phyloP scores from a whole-genome alignment of 192 early-diverging fungal species.

The Funneliformis mosseae region DNA sequence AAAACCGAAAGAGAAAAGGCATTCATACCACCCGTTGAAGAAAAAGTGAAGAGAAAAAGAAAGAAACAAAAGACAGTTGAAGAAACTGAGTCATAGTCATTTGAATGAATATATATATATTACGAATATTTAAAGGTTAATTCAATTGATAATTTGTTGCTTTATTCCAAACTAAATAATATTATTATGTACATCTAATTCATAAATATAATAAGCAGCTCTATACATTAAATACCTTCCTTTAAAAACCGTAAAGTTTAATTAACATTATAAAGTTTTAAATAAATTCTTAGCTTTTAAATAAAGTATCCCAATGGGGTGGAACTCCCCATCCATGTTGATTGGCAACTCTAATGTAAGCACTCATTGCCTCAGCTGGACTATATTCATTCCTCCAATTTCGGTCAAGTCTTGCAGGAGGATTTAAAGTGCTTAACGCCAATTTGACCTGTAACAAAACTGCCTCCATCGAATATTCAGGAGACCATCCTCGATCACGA shows the following conservation, averaged over 20 bases:
- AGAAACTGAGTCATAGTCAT: slow-evolving; percentile 18
- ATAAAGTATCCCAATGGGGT: slow-evolving; percentile 24
- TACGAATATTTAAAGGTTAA: too few species aligned
- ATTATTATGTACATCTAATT: too few species aligned
- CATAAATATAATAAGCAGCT: too few species aligned
- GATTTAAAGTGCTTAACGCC: slow-evolving; percentile 40
- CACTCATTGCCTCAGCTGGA: slow-evolving; percentile 42
- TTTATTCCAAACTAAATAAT: too few species aligned
- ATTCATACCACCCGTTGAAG: slow-evolving; percentile 81
- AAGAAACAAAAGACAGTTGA: slow-evolving; percentile 40
- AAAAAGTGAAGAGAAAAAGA: slow-evolving; percentile 41
- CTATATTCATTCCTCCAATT: slow-evolving; percentile 41
- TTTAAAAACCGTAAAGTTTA: neutral
- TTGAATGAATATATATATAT: neutral
- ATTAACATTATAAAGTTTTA: neutral
- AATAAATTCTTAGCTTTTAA: slow-evolving; percentile 3
- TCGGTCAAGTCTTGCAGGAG: slow-evolving; percentile 45
- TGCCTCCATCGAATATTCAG: slow-evolving; percentile 37
- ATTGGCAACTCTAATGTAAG: slow-evolving; percentile 42
- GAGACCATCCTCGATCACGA: slow-evolving; percentile 40
- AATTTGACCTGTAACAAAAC: slow-evolving; percentile 39
- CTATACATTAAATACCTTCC: neutral
- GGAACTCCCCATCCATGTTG: slow-evolving; percentile 48
- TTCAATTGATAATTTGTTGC: too few species aligned
- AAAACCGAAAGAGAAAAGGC: slow-evolving; percentile 75